Base-by-base conservation (phyloP, 139 green algal species). In the Asterochloris sp. region DNA sequence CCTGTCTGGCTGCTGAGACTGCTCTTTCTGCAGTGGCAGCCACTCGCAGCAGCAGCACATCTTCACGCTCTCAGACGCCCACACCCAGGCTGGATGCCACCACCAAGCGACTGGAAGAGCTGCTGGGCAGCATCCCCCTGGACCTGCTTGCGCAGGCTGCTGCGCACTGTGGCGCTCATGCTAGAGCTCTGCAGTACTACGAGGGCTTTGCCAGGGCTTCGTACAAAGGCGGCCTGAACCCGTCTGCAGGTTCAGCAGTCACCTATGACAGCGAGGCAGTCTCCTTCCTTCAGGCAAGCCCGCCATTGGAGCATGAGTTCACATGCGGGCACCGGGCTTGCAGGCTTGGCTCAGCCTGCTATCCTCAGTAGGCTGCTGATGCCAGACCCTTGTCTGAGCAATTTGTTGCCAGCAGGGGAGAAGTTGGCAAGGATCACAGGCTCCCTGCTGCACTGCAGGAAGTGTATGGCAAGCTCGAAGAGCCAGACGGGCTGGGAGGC, bases 381-480 rank as follows among this genome's bases (percentile, higher is more conserved):
- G 38, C 38, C 38, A 54, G 38, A 54, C 38, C 38, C 38, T 6
- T 54, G 38, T 54, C 38, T 54, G 4, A 54, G 17, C 66, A 71
- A 4, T 71, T 24, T 69, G 15, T 14, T 78, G 73, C 28, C 62
- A 19, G 28, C 12, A 16, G 13, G 12, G 12, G 13, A 78, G 14
- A 11, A 11, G 28, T 12, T n/a, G n/a, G n/a, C n/a, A n/a, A n/a
- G n/a, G n/a, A n/a, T n/a, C n/a, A n/a, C n/a, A n/a, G n/a, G n/a
- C 24, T 78, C 24, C 14, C 28, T 62, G 13, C 14, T 29, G 10
- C 29, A 19, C 16, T 76, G 68, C 86, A 97, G 81, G 92, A 96
- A 80, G 91, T 97, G 68, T 98, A 99, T 79, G 89, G 91, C 8
- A 89, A 91, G 67, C 85, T 99, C 78, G 96, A 97, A 79, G 96